Evolutionary conservation across 768 basidiomycete species (phyloP), one percentile per base, ranked within the genome.

Genomic region (Rhodosporidiobolus odoratus): DNA sequence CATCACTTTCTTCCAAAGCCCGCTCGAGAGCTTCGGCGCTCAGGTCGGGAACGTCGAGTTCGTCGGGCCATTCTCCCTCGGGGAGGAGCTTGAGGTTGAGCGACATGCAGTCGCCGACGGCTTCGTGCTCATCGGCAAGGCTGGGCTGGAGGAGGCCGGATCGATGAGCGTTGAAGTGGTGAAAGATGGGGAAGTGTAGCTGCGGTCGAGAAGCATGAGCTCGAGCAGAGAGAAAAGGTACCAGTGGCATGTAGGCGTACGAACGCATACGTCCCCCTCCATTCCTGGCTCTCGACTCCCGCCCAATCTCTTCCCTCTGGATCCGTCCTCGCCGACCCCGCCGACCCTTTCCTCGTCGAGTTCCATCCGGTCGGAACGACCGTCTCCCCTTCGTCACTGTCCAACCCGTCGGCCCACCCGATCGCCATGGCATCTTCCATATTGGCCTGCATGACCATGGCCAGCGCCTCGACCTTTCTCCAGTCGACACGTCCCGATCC

Each of bases 101-200:
- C 17, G 30, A 19, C 69, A 71, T 66, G 56, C 65, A 66, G 47
- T 71, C 69, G 16, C 69, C 69, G 53, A 71, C 65, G 37, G 69
- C 69, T 40, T 71, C 69, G 60, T 60, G 60, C 34, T 71, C 69
- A 23, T 63, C 65, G 7, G 59, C 60, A 32, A 71, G 54, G 15
- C 63, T 34, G 5, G 62, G 62, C 0, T 17, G 1, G 35, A 7
- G 17, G 25, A 23, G 17, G 17, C 0, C 2, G 13, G 54, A 30
- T 30, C 62, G 54, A 40, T 63, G 67, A 13, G 2, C 16, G 54
- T 71, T 66, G 40, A 27, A 71, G 30, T 34, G 27, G 34, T 38
- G n/a, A 4, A 21, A 71, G 23, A 32, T 10, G 5, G 65, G 69
- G 60, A 27, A 71, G 61, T 71, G 60, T 3, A 71, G 34, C 57